Evolutionary conservation across 441 rosid species (phyloP).

Genomic region (Capsella rubella): DNA sequence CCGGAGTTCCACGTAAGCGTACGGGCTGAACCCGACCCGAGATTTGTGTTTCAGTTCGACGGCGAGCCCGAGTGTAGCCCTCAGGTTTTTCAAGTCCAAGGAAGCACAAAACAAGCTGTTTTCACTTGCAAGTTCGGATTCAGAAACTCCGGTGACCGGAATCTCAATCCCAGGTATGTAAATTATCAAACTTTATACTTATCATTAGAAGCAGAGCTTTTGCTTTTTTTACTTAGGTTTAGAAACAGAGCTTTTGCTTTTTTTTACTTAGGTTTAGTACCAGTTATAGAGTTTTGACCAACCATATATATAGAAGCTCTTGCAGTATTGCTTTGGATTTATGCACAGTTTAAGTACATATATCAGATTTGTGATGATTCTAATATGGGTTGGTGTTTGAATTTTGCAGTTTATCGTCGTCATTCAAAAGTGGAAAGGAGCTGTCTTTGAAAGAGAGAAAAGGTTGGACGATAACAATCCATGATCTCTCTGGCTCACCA

Average conservation of each 20-base stretch:
- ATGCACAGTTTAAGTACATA: background rate
- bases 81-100: constrained; percentile 85
- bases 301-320: background rate
- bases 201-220: background rate
- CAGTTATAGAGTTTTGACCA: background rate
- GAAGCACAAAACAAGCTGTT: constrained; percentile 80
- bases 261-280: background rate
- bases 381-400: background rate
- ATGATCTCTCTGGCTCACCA: constrained; percentile 93
- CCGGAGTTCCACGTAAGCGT: constrained; percentile 70
- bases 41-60: constrained; percentile 92
- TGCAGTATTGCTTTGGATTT: background rate
- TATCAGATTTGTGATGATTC: background rate
- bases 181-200: constrained; percentile 9
- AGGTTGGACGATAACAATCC: constrained; percentile 88
- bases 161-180: constrained; percentile 49
- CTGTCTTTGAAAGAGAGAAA: constrained; percentile 67
- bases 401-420: constrained; percentile 57
- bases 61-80: constrained; percentile 97
- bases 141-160: constrained; percentile 58
- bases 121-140: constrained; percentile 92
- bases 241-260: background rate
- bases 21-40: constrained; percentile 82
- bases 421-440: constrained; percentile 48
- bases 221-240: background rate